A percentile compares a stretch with the other conserved stretches of the same genome.
Conservation (phyloP, 1,284 basidiomycete species). For the Trametes versicolor region DNA sequence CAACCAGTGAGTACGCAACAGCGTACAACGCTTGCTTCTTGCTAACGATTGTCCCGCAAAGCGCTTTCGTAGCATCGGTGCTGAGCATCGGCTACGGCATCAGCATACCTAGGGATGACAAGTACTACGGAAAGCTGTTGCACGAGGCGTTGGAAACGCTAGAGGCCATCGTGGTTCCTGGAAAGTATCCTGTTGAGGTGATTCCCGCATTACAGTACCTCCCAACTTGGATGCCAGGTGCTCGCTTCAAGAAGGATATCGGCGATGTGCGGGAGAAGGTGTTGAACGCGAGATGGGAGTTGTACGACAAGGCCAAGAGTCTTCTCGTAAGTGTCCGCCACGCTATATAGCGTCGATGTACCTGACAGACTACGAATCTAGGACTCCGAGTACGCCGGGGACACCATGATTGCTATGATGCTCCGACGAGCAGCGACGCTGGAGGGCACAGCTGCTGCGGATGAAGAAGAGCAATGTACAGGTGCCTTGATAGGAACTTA, state of each 20-base stretch:
- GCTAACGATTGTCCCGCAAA: background rate
- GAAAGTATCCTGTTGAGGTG: constrained; percentile 15
- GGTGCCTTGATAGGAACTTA: background rate
- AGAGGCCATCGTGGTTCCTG: constrained; percentile 14
- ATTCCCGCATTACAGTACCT: constrained; percentile 13
- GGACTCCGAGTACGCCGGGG: background rate
- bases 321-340: constrained; percentile 1
- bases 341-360: background rate
- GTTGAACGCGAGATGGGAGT: background rate
- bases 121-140: constrained; percentile 16
- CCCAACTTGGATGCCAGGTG: constrained; percentile 19
- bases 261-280: constrained; percentile 3
- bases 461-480: background rate
- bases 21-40: background rate
- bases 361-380: background rate
- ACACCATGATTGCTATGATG: background rate
- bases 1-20: constrained; percentile 12
- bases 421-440: background rate
- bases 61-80: constrained; percentile 20
- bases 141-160: constrained; percentile 1
- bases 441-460: background rate
- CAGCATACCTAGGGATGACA: constrained; percentile 2
- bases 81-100: constrained; percentile 28
- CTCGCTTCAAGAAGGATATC: constrained; percentile 6
- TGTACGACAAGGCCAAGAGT: constrained; percentile 14